A percentile compares a stretch with the other conserved stretches of the same genome.
These are phyloP conservation scores for Triticum turgidum DNA, from an alignment of 176 grass and related monocot genomes.

Conservation along the genomic window DNA sequence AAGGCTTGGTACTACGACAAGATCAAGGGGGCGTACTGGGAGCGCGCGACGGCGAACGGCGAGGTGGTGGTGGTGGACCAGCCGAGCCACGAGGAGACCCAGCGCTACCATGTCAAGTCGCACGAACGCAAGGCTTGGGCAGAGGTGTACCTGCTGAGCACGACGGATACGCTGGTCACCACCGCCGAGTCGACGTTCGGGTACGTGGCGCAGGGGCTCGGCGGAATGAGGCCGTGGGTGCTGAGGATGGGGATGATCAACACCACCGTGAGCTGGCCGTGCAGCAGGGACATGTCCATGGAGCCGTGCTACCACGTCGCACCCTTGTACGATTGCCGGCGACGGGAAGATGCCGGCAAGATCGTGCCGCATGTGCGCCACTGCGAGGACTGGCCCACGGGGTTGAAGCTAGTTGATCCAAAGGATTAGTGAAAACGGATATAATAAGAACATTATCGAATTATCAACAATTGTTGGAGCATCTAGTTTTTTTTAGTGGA, in stretches of 20 bases:
- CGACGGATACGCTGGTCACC: slow-evolving; percentile 36
- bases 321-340: slow-evolving; percentile 25
- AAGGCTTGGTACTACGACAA: slow-evolving; percentile 39
- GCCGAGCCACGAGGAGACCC: slow-evolving; percentile 42
- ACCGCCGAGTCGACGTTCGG: slow-evolving; percentile 38
- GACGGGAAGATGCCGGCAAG: not conserved
- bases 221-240: slow-evolving; percentile 43
- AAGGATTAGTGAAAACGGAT: not conserved
- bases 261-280: slow-evolving; percentile 15
- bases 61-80: slow-evolving; percentile 41
- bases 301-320: slow-evolving; percentile 53
- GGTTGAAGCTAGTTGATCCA: slow-evolving; percentile 47
- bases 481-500: too few species aligned
- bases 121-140: not conserved
- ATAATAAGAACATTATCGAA: not conserved
- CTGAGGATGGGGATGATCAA: not conserved
- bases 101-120: slow-evolving; percentile 33
- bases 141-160: slow-evolving; percentile 48
- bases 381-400: slow-evolving; percentile 38
- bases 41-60: slow-evolving; percentile 6
- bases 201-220: slow-evolving; percentile 26
- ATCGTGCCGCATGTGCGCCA: slow-evolving; percentile 38
- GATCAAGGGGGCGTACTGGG: slow-evolving; percentile 46
- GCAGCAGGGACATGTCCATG: slow-evolving; percentile 38
- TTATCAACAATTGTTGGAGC: too few species aligned